phyloP scores from a whole-genome alignment of 2,329 filamentous ascomycete genomes.

The Xylariaceae sp. region DNA sequence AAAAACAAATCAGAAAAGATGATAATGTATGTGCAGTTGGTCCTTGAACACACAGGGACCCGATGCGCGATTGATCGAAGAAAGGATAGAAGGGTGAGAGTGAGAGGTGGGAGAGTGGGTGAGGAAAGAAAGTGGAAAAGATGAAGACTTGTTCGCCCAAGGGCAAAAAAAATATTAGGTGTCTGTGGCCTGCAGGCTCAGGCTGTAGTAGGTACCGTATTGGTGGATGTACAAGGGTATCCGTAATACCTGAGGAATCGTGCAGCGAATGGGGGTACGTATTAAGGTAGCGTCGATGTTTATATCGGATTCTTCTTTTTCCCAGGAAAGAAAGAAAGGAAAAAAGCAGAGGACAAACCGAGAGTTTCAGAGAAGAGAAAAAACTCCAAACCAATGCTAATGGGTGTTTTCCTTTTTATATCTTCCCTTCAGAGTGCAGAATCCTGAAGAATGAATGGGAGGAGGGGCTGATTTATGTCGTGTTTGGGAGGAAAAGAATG shows the following conservation, averaged over 20 bases:
- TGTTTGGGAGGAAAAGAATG: background rate
- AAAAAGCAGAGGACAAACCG: background rate
- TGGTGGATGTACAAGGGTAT: slow-evolving; percentile 24
- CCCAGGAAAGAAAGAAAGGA: background rate
- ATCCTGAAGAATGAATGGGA: no score
- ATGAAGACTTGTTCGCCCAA: slow-evolving; percentile 24
- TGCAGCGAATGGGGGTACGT: slow-evolving; percentile 5
- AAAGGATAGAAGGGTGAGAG: slow-evolving; percentile 16
- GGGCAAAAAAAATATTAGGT: slow-evolving; percentile 33
- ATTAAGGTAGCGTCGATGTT: slow-evolving; percentile 15
- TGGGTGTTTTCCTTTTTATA: background rate
- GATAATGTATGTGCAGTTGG: slow-evolving; percentile 25
- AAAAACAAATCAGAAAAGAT: slow-evolving; percentile 32
- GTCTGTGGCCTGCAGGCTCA: slow-evolving; percentile 31
- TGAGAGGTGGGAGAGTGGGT: slow-evolving; percentile 22
- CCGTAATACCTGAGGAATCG: background rate
- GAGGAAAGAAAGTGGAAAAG: slow-evolving; percentile 14
- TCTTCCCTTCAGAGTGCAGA: no score
- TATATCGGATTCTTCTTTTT: background rate
- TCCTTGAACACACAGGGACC: slow-evolving; percentile 28
- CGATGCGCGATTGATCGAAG: slow-evolving; percentile 21
- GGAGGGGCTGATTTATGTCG: background rate
- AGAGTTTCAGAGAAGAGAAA: background rate
- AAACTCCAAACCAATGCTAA: background rate
- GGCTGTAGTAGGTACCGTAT: slow-evolving; percentile 16